Evolutionary conservation across 2,329 filamentous ascomycete species (phyloP), one percentile per base, ranked within the genome.

Genomic region (Penicillium hordei): DNA sequence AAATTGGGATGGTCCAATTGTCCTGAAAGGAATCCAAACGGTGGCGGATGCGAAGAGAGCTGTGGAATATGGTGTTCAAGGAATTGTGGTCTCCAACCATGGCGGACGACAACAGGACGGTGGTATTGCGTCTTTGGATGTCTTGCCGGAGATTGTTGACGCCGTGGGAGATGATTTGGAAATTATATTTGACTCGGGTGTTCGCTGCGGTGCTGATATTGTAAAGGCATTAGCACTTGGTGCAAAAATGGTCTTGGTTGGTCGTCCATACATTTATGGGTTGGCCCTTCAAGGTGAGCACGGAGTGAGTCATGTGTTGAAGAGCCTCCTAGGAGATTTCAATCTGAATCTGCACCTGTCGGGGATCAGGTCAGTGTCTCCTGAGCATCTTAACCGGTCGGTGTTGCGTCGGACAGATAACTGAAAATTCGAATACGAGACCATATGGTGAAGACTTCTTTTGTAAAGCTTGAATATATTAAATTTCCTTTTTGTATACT

Each of bases 1-100:
- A 62, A 68, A 86, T 53, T 89, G 86, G 83, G 78, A 83, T 55
- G 85, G 85, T 1, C 83, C 85, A 0, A 83, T 90, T 46, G 79
- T 83, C 58, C 75, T 84, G 31, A 87, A 87, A 67, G 85, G 84
- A 0, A 81, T 80, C 29, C 78, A 81, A 58, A 75, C 70, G 1
- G 72, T 78, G 0, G 73, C 68, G 2, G 81, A 83, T 63, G 80
- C 79, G 7, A 68, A 70, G 49, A 71, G 72, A 52, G 79, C 78
- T 1, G 73, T 76, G 6, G 70, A 81, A 43, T 55, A 68, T n/a
- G 78, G 76, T 4, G 71, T 78, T 1, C 69, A 79, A n/a, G 80
- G 78, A 0, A 78, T 82, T 46, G 68, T 81, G 1, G 74, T 82
- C 1, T 76, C 72, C 44, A 83, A 82, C 54, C 80, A 83, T 61